Percentiles rank a stretch among this genome's conserved stretches.
These are phyloP conservation scores for Carnegiea gigantea DNA, from an alignment of 179 eudicot species.

Conservation along the genomic window DNA sequence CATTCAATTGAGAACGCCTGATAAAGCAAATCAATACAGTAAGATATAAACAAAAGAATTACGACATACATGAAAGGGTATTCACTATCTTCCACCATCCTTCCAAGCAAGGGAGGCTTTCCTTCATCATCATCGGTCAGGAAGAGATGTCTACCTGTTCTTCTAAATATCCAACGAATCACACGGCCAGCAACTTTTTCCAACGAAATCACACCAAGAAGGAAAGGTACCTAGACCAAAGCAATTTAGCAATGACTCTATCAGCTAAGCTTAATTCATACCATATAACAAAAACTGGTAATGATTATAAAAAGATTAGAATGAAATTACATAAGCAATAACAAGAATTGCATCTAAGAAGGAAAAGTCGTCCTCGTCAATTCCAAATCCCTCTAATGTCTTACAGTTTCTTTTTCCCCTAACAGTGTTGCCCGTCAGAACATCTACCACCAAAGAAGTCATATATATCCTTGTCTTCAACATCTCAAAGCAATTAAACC, in stretches of 20 bases:
- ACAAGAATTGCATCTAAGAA: too few relatives aligned
- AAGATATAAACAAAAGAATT: slow-evolving; percentile 8
- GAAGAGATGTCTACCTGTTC: slow-evolving; percentile 92
- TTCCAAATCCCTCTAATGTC: too few relatives aligned
- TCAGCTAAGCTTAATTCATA: not conserved
- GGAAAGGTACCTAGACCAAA: slow-evolving; percentile 76
- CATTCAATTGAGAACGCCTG: slow-evolving; percentile 13
- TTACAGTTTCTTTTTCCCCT: too few relatives aligned
- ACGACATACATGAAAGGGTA: slow-evolving; percentile 62
- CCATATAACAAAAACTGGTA: too few relatives aligned
- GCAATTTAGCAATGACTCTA: not conserved
- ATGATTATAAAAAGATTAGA: too few relatives aligned
- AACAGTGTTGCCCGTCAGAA: too few relatives aligned
- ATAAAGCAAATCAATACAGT: slow-evolving; percentile 8
- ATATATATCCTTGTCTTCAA: too few relatives aligned
- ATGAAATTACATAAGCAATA: too few relatives aligned
- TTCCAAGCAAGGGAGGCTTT: slow-evolving; percentile 82
- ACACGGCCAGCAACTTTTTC: slow-evolving; percentile 71
- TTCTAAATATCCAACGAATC: slow-evolving; percentile 84
- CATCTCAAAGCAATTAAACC: too few relatives aligned
- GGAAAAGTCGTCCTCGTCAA: too few relatives aligned
- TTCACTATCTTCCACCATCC: slow-evolving; percentile 83
- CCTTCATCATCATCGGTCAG: slow-evolving; percentile 70
- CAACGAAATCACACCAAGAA: slow-evolving; percentile 77
- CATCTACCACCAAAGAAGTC: too few relatives aligned